Evolutionary conservation across 176 grass and related monocot species (phyloP).

Genomic region (Themeda triandra): DNA sequence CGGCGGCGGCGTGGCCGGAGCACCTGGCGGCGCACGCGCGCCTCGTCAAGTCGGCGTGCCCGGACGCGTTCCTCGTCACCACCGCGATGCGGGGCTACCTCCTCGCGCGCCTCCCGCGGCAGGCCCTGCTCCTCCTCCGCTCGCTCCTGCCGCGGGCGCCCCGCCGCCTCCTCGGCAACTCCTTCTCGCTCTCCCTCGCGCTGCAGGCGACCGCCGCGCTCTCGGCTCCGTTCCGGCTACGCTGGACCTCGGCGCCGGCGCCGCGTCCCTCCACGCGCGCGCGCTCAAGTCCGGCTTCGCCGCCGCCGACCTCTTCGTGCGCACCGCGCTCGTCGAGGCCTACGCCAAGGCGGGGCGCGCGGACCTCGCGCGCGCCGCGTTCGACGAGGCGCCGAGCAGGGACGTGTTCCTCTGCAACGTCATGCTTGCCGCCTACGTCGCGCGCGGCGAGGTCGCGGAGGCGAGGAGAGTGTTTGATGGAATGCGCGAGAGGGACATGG

Average conservation of each 20-base stretch:
- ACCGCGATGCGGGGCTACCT: slow-evolving; percentile 50
- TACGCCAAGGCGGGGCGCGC: slow-evolving; percentile 42
- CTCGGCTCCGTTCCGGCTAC: neutral
- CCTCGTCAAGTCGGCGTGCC: slow-evolving; percentile 40
- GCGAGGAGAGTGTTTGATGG: slow-evolving; percentile 57
- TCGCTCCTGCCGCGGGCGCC: slow-evolving; percentile 36
- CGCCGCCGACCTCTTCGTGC: slow-evolving; percentile 60
- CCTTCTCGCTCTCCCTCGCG: slow-evolving; percentile 53
- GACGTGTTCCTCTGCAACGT: slow-evolving; percentile 65
- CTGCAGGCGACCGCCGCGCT: slow-evolving; percentile 30
- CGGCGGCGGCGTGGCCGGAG: slow-evolving; percentile 9
- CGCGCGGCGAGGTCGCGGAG: slow-evolving; percentile 25
- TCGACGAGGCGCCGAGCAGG: slow-evolving; percentile 49
- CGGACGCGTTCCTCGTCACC: slow-evolving; percentile 41
- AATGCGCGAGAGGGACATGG: slow-evolving; percentile 51
- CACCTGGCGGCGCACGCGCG: slow-evolving; percentile 40
- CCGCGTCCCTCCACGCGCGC: slow-evolving; percentile 36
- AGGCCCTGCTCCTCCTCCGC: slow-evolving; percentile 37
- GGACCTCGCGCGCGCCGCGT: slow-evolving; percentile 37
- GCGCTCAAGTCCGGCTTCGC: slow-evolving; percentile 53
- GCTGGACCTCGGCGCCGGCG: neutral
- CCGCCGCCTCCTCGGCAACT: slow-evolving; percentile 34
- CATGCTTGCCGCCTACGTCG: slow-evolving; percentile 50
- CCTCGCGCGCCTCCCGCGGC: slow-evolving; percentile 27
- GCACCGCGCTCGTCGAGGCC: slow-evolving; percentile 68